These are phyloP conservation scores for Pleurotus tuoliensis DNA, from an alignment of 768 basidiomycete species.

Conservation along the genomic window DNA sequence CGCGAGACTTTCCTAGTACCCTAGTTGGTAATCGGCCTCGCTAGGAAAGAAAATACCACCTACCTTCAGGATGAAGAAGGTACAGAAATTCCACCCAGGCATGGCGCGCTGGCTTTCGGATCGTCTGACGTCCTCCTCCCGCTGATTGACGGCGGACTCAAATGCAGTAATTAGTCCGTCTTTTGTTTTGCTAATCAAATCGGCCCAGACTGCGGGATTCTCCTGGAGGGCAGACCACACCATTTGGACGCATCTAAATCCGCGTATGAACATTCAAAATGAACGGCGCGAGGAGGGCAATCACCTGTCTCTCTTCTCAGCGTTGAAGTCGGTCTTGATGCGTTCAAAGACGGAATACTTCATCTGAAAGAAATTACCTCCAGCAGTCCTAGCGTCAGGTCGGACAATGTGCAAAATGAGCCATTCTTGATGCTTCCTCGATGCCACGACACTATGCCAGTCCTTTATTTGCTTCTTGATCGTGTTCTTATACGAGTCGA, in stretches of 20 bases:
- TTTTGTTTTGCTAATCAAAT: constrained; percentile 84
- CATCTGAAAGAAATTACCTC: constrained; percentile 75
- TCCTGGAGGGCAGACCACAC: constrained; percentile 65
- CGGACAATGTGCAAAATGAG: constrained; percentile 83
- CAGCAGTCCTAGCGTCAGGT: constrained; percentile 56
- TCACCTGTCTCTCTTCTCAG: constrained; percentile 82
- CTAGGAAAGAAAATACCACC: constrained; percentile 3
- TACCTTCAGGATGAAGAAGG: constrained; percentile 94
- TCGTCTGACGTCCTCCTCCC: constrained; percentile 88
- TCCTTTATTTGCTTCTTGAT: constrained; percentile 88
- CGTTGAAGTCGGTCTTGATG: constrained; percentile 88
- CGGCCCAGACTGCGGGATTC: constrained; percentile 82
- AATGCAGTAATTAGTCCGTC: constrained; percentile 86
- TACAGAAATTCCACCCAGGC: constrained; percentile 99
- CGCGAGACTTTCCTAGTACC: constrained; percentile 83
- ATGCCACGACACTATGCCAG: constrained; percentile 69
- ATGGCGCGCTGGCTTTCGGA: constrained; percentile 87
- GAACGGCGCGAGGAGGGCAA: constrained; percentile 7
- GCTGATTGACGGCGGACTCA: constrained; percentile 67
- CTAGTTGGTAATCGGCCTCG: neutral
- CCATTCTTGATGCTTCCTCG: constrained; percentile 89
- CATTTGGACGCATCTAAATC: constrained; percentile 72
- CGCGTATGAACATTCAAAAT: constrained; percentile 12
- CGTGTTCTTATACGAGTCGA: constrained; percentile 73
- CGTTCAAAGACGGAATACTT: constrained; percentile 87